Conservation (phyloP, 1,284 basidiomycete species). For the Cryptococcus depauperatus region DNA sequence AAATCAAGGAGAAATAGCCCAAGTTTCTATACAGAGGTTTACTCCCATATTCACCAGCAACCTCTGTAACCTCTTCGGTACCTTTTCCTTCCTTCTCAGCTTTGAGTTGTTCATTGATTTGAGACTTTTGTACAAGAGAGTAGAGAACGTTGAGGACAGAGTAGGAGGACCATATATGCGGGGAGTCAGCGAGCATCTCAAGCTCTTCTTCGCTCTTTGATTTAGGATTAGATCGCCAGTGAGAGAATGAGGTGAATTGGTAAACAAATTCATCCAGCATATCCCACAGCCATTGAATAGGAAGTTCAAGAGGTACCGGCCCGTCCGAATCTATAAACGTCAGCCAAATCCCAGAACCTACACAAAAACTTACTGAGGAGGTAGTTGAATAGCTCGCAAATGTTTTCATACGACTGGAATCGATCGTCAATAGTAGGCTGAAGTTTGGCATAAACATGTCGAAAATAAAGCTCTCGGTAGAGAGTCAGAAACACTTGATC, state of each 20-base stretch:
- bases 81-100: slow-evolving; percentile 73
- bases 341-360: too few species aligned
- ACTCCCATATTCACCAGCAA: slow-evolving; percentile 84
- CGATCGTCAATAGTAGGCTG: slow-evolving; percentile 94
- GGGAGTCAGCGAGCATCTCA: slow-evolving; percentile 62
- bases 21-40: slow-evolving; percentile 87
- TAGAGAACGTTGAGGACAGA: slow-evolving; percentile 96
- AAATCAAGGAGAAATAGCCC: slow-evolving; percentile 96
- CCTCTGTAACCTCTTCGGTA: slow-evolving; percentile 74
- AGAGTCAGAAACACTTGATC: slow-evolving; percentile 92
- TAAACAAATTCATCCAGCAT: slow-evolving; percentile 99
- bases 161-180: slow-evolving; percentile 91
- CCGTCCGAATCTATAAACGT: slow-evolving; percentile 69
- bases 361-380: slow-evolving; percentile 66
- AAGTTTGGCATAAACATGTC: slow-evolving; percentile 88
- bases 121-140: slow-evolving; percentile 93
- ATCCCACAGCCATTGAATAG: slow-evolving; percentile 96
- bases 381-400: slow-evolving; percentile 96
- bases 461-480: slow-evolving; percentile 64
- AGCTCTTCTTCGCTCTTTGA: slow-evolving; percentile 86
- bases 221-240: slow-evolving; percentile 78
- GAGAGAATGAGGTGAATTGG: slow-evolving; percentile 93
- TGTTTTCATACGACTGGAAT: slow-evolving; percentile 98
- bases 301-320: slow-evolving; percentile 82
- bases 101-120: slow-evolving; percentile 84